phyloP scores from a whole-genome alignment of 345 rosid species.

The Citrus inodora region DNA sequence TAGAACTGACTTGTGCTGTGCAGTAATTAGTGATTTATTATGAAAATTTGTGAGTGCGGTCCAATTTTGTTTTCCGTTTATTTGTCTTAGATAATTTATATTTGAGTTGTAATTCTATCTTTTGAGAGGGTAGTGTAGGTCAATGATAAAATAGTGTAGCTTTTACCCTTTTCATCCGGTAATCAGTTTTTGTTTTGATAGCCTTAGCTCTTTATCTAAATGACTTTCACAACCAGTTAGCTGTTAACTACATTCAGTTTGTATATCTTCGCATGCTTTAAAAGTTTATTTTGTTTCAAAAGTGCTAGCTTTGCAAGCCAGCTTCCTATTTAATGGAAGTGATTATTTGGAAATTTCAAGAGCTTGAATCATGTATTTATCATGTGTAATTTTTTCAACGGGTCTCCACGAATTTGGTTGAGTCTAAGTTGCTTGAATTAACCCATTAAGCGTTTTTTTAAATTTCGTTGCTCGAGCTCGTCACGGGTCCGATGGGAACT shows the following conservation, averaged over 20 bases:
- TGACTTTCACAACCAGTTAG: not conserved
- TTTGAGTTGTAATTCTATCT: not conserved
- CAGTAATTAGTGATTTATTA: not conserved
- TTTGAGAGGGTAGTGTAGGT: not conserved
- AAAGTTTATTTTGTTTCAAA: too few relatives aligned
- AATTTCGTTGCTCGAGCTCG: too few relatives aligned
- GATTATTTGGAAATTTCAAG: too few relatives aligned
- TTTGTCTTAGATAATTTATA: not conserved
- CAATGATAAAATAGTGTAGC: not conserved
- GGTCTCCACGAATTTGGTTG: too few relatives aligned
- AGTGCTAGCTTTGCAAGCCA: too few relatives aligned
- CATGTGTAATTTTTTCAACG: too few relatives aligned
- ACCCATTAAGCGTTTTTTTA: too few relatives aligned
- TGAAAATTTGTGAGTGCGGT: conserved; percentile 17
- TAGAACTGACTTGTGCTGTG: not conserved
- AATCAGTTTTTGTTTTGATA: not conserved
- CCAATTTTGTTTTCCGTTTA: conserved; percentile 37
- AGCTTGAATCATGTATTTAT: too few relatives aligned
- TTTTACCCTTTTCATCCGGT: not conserved
- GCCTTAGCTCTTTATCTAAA: not conserved
- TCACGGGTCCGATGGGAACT: too few relatives aligned
- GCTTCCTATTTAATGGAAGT: too few relatives aligned
- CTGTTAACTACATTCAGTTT: not conserved
- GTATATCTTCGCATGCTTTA: too few relatives aligned
- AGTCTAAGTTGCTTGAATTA: too few relatives aligned